Conservation (phyloP, 495 filamentous ascomycete genomes). For the Penicillium cataractarum region DNA sequence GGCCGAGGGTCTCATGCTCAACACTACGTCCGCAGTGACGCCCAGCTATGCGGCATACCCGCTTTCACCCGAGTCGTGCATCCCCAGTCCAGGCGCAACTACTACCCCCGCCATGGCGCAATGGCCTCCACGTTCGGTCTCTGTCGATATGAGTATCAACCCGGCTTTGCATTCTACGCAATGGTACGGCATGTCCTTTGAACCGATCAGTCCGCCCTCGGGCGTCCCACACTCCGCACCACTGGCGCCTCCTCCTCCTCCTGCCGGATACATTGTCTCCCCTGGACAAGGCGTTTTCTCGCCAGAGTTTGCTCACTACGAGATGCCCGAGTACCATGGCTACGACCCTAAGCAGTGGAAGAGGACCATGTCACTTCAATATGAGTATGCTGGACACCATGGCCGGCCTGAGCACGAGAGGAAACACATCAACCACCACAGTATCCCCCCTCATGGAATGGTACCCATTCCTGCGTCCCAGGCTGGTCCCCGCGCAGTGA, state of each 20-base stretch:
- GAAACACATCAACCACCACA: conserved; percentile 25
- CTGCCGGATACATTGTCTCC: conserved; percentile 27
- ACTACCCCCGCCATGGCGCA: conserved; percentile 19
- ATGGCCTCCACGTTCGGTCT: conserved; percentile 28
- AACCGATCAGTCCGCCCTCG: conserved; percentile 31
- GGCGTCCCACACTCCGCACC: conserved; percentile 35
- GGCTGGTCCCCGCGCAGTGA: conserved; percentile 30
- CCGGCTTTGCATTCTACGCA: conserved; percentile 25
- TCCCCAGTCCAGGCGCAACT: conserved; percentile 27
- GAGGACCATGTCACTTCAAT: conserved; percentile 37
- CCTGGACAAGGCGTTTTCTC: conserved; percentile 25
- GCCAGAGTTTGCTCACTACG: conserved; percentile 24
- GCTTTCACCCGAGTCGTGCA: conserved; percentile 32
- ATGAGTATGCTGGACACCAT: conserved; percentile 31
- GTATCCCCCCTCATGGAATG: conserved; percentile 22
- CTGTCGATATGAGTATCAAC: conserved; percentile 32
- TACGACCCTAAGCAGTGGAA: conserved; percentile 40
- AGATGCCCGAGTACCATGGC: conserved; percentile 27
- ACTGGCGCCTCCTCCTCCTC: conserved; percentile 30
- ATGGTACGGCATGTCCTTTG: conserved; percentile 43
- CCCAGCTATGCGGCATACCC: conserved; percentile 32
- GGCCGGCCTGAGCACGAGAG: conserved; percentile 28
- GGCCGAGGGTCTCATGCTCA: conserved; percentile 21
- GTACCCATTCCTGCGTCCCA: conserved; percentile 30
- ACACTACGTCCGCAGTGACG: conserved; percentile 28